A percentile compares a stretch with the other conserved stretches of the same genome.
Evolutionary conservation across 192 early-diverging fungal species (phyloP).

Genomic region (Dimargaris verticillata): DNA sequence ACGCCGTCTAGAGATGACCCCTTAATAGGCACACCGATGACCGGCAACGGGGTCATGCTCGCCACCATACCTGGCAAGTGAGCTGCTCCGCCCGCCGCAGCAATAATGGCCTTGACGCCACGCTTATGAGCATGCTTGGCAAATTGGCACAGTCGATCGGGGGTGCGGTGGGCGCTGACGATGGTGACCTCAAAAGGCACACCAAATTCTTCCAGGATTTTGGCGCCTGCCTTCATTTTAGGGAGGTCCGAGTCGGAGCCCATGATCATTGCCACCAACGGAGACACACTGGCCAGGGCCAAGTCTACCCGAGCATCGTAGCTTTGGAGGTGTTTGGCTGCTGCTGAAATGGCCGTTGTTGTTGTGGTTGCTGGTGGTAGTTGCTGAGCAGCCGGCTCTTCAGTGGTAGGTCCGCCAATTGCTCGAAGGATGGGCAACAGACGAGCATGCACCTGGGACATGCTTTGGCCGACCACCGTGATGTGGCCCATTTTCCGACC

Average conservation of each 20-base stretch:
- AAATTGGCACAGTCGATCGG: slow-evolving; percentile 82
- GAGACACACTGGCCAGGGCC: slow-evolving; percentile 23
- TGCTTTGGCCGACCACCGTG: slow-evolving; percentile 75
- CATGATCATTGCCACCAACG: slow-evolving; percentile 96
- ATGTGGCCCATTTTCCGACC: slow-evolving; percentile 99
- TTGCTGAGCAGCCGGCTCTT: slow-evolving; percentile 27
- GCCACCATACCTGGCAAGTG: slow-evolving; percentile 99
- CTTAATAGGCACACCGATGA: slow-evolving; percentile 94
- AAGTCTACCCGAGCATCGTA: slow-evolving; percentile 19
- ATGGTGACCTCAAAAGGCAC: slow-evolving; percentile 95
- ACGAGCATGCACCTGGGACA: slow-evolving; percentile 54
- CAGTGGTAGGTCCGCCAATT: slow-evolving; percentile 36
- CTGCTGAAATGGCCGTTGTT: slow-evolving; percentile 17
- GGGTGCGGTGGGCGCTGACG: slow-evolving; percentile 94
- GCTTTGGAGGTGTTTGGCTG: slow-evolving; percentile 12
- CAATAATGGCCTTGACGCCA: slow-evolving; percentile 93
- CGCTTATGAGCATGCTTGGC: slow-evolving; percentile 71
- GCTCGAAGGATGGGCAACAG: slow-evolving; percentile 38
- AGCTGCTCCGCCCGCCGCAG: slow-evolving; percentile 95
- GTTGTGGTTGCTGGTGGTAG: not conserved
- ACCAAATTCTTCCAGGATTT: slow-evolving; percentile 73
- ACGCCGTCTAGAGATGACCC: slow-evolving; percentile 84
- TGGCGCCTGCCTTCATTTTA: slow-evolving; percentile 77
- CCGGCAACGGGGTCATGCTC: slow-evolving; percentile 88
- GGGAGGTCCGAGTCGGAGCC: slow-evolving; percentile 96